Base-by-base conservation (phyloP, 352 stramenopile species). In the Phytophthora macrochlamydospora region DNA sequence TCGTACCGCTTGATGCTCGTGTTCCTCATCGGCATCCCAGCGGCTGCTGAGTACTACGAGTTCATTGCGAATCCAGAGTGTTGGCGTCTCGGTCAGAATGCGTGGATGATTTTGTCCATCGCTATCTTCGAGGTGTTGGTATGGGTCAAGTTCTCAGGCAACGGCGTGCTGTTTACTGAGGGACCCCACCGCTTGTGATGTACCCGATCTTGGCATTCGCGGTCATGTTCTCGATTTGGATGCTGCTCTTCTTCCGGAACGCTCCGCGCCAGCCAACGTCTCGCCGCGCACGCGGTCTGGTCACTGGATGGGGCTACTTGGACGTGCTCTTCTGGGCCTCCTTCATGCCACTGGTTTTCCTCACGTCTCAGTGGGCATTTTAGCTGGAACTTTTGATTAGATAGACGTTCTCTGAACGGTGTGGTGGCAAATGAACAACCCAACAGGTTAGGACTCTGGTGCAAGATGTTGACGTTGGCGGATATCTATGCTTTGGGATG, bases 241-340 rank as follows among this genome's bases (percentile, higher is more conserved):
- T 91, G 74, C 56, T 85, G 51, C 75, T 92, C 8, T 94, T 91
- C 65, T 94, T 94, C 53, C 56, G 69, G n/a, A 56, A 65, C 32
- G 24, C 30, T 0, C 56, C 68, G n/a, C 43, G 61, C 28, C 58
- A 64, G 57, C 53, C 33, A 2, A 51, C 44, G 59, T 62, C 38
- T 48, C 55, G 67, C 54, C 62, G 59, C 24, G 28, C 59, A 0
- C 51, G 63, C 31, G 55, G 56, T 37, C 52, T 71, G 29, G 74
- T 87, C 12, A 76, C 78, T 3, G 63, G 63, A 24, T 91, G 83
- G 87, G 69, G 67, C 11, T 81, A 76, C 65, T 74, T 95, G 0
- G 88, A 97, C 65, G 77, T 95, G 56, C 83, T 95, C 31, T 97
- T 97, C 68, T 94, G 89, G 81, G 55, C 86, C 11, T 94, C 86